These are phyloP conservation scores for Suillus luteus DNA, from an alignment of 768 basidiomycete species.

Conservation along the genomic window DNA sequence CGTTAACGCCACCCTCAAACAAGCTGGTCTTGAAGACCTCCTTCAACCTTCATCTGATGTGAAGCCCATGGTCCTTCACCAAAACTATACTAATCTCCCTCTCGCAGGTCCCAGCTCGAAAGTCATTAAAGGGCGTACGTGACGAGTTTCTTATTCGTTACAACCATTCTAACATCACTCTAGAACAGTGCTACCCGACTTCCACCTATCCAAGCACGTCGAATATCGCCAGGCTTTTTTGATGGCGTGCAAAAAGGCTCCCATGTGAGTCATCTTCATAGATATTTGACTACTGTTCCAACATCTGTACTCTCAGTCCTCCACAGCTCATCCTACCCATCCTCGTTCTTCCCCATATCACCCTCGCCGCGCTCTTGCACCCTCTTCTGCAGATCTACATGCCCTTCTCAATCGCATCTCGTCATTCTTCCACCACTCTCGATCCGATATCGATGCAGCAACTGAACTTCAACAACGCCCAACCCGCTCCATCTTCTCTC, in stretches of 20 bases:
- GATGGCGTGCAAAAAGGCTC: too few relatives aligned
- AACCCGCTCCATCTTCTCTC: too few relatives aligned
- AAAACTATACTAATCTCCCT: background rate
- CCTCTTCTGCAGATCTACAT: background rate
- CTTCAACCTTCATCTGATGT: too few relatives aligned
- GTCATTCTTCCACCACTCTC: background rate
- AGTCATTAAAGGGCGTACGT: background rate
- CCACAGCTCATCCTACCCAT: background rate
- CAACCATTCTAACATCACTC: background rate
- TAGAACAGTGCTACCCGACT: background rate
- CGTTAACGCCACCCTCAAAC: too few relatives aligned
- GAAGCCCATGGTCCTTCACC: too few relatives aligned
- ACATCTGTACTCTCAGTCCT: background rate
- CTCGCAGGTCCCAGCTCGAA: background rate
- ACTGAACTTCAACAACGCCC: background rate
- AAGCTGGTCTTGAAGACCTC: too few relatives aligned
- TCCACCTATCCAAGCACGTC: too few relatives aligned
- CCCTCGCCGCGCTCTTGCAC: background rate
- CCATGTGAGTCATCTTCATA: too few relatives aligned
- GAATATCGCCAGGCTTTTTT: too few relatives aligned
- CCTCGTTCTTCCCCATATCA: background rate
- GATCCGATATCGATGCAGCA: background rate
- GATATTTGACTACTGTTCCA: too few relatives aligned
- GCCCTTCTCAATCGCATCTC: background rate
- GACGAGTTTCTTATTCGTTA: background rate